Conservation (phyloP, 345 rosid species). For the Sonneratia caseolaris region DNA sequence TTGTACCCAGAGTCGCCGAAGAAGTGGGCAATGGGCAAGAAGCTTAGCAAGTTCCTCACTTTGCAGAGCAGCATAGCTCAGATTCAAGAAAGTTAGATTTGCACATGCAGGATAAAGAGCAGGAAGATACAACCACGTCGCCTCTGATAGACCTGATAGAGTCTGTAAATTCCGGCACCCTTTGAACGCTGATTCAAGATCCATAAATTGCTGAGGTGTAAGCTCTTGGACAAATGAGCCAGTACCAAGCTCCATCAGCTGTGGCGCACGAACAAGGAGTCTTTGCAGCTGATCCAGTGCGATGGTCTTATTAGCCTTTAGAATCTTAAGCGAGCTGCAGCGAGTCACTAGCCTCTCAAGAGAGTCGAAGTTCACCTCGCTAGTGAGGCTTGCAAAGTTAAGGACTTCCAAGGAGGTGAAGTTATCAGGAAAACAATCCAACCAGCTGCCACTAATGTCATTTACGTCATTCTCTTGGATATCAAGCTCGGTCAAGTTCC, state of each 20-base stretch:
- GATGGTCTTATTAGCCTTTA: constrained; percentile 41
- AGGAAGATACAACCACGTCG: constrained; percentile 30
- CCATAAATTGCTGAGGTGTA: constrained; percentile 18
- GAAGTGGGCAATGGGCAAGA: constrained; percentile 44
- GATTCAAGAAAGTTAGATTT: constrained; percentile 48
- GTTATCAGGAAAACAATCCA: constrained; percentile 54
- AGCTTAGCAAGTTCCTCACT: constrained; percentile 42
- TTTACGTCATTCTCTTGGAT: constrained; percentile 54
- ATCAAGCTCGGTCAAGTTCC: constrained; percentile 61
- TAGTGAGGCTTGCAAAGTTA: constrained; percentile 40
- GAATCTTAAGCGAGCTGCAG: constrained; percentile 44
- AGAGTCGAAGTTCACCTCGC: constrained; percentile 41
- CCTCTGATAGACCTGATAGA: constrained; percentile 59
- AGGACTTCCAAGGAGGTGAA: constrained; percentile 47
- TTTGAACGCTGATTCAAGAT: constrained; percentile 34
- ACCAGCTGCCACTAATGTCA: constrained; percentile 49
- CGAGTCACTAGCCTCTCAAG: constrained; percentile 53
- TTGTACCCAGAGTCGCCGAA: constrained; percentile 52
- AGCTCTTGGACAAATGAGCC: constrained; percentile 46
- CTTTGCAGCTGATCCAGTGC: constrained; percentile 41
- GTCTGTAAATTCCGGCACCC: constrained; percentile 39
- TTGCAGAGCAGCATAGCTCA: constrained; percentile 46
- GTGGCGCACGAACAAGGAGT: constrained; percentile 43
- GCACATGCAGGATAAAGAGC: constrained; percentile 33
- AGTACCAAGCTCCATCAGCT: constrained; percentile 48